phyloP scores from a whole-genome alignment of 305 asterid species.

The Fraxinus paxiana region DNA sequence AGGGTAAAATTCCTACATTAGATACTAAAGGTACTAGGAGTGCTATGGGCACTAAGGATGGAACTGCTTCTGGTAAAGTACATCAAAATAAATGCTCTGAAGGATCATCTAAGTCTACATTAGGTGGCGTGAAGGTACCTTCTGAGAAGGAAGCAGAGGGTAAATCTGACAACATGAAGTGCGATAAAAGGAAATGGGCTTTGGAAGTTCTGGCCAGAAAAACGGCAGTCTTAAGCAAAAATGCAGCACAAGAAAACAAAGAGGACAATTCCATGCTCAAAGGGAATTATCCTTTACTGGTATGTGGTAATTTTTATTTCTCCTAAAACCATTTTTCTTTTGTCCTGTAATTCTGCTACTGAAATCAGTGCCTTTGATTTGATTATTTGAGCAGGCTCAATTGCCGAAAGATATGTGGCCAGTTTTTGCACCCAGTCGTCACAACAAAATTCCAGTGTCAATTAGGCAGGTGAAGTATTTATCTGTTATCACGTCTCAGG shows the following conservation, averaged over 20 bases:
- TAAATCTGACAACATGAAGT: constrained; percentile 44
- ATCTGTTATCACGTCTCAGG: constrained; percentile 14
- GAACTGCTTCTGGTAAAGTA: constrained; percentile 39
- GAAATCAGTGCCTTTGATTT: constrained; percentile 21
- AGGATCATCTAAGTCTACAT: constrained; percentile 30
- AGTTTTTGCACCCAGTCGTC: constrained; percentile 66
- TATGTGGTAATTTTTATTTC: constrained; percentile 27
- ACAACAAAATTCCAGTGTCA: constrained; percentile 67
- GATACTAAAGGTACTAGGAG: constrained; percentile 39
- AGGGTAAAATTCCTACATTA: constrained; percentile 26
- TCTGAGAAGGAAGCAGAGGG: constrained; percentile 43
- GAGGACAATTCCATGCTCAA: constrained; percentile 54
- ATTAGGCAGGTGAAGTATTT: constrained; percentile 73
- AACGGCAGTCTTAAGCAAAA: constrained; percentile 53
- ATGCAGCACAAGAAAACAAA: constrained; percentile 48
- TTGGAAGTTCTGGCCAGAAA: constrained; percentile 85
- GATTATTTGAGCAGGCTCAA: constrained; percentile 63
- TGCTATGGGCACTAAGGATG: constrained; percentile 38
- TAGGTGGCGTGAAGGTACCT: constrained; percentile 35
- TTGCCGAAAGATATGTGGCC: constrained; percentile 91
- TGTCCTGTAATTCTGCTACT: constrained; percentile 21
- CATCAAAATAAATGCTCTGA: constrained; percentile 33
- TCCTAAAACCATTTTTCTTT: constrained; percentile 17
- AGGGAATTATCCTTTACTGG: constrained; percentile 69
- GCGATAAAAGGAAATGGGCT: constrained; percentile 94